Evolutionary conservation across 139 green algal species (phyloP), one percentile per base, ranked within the genome.

Genomic region (Chlamydomonas sphaeroides): DNA sequence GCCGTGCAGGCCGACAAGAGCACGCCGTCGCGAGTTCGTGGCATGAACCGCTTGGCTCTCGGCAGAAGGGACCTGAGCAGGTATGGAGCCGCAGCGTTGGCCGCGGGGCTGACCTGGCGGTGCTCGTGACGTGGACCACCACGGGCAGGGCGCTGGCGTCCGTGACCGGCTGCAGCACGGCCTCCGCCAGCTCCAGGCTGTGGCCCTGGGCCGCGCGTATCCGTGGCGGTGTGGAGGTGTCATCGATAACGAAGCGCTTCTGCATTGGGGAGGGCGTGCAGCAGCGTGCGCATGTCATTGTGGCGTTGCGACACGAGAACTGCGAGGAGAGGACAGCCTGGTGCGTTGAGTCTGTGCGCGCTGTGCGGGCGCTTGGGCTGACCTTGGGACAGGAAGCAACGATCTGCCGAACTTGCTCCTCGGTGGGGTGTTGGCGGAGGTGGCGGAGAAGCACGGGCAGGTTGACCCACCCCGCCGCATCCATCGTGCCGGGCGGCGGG

Each of bases 181-280:
- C 89, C 7, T 77, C 75, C n/a, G 88, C 81, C n/a, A 94, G 70
- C 69, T 89, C 59, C 5, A 94, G 63, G 10, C 79, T 84, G 51
- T 94, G 91, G 25, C 91, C 91, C 62, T 94, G 91, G 0, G 91
- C 88, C 39, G 91, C 91, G 21, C 91, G 82, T 6, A 94, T 91
- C 1, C 89, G 57, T 0, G 89, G 78, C 33, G 84, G 85, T 1
- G 23, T 35, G 14, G 53, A 53, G 45, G 51, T 66, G 48, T 92
- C 86, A 32, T 92, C 88, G 18, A 94, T 69, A 59, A 93, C 87
- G 66, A 91, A 91, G 10, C 89, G 77, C 80, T 91, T 88, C 90
- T 94, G 87, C 75, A 56, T n/a, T n/a, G n/a, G n/a, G n/a, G n/a
- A n/a, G n/a, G n/a, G n/a, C n/a, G n/a, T n/a, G n/a, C n/a, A n/a